Evolutionary conservation across 495 filamentous ascomycete species (phyloP), one percentile per base, ranked within the genome.

Genomic region (Annulohypoxylon maeteangense): DNA sequence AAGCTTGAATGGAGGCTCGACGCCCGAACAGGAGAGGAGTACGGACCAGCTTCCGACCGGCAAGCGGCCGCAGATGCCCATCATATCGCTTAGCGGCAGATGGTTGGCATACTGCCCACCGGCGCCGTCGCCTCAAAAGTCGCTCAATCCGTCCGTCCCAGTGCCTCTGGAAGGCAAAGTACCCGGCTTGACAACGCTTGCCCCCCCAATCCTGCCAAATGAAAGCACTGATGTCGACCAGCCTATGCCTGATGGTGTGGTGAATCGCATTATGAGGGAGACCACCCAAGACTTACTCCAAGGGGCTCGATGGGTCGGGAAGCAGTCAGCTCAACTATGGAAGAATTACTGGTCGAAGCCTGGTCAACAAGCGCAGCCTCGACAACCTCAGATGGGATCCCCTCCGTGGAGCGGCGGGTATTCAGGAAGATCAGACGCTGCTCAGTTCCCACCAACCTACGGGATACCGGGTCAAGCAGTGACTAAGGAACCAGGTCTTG

Each of bases 261-360:
- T 97, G 66, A 93, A 95, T 77, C 92, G 93, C 68, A 84, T 97
- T 44, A 90, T 94, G 70, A 86, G 94, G 71, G 93, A 94, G 75
- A 92, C 93, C 1, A 91, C 95, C 0, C 95, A 98, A 75, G 93
- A 95, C 74, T 81, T 97, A n/a, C 91, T 99, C 57, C 91, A 91
- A 71, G 91, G 92, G 23, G 93, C 93, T 18, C 91, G 89, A 67
- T 97, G 92, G 90, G 89, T 95, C 76, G 91, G 91, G 6, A 93
- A 92, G 71, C 92, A 96, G 68, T 91, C 94, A 4, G 85, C 90
- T 68, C 93, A 96, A 71, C 90, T 90, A 0, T 96, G 93, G 88
- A 94, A 93, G 70, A 92, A 85, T 71, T 98, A 98, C 78, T 95
- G 92, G 91, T 92, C 91, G 62, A 90, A 89, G 66, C 65, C 75